phyloP scores from a whole-genome alignment of 139 green algal species.

The Micractinium conductrix region DNA sequence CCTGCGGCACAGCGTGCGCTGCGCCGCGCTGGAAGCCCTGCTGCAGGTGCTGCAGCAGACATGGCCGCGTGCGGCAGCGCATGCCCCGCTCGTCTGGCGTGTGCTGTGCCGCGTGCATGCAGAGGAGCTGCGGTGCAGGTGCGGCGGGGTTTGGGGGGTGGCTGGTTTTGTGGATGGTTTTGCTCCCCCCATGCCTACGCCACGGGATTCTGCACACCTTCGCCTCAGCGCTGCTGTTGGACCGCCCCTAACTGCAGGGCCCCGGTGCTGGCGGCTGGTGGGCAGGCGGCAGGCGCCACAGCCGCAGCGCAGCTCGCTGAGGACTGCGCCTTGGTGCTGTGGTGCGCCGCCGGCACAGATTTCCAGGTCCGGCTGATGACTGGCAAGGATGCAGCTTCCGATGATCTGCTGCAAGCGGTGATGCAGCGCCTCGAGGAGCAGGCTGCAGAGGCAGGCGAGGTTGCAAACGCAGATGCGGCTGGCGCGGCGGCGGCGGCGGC shows the following conservation, averaged over 20 bases:
- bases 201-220: too few species aligned
- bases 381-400: neutral
- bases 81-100: conserved; percentile 7
- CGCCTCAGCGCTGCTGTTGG: neutral
- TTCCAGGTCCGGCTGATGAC: conserved; percentile 18
- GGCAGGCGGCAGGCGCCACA: neutral
- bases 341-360: neutral
- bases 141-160: neutral
- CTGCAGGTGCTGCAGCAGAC: neutral
- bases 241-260: neutral
- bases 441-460: neutral
- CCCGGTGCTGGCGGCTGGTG: neutral
- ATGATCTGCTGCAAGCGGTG: conserved; percentile 21
- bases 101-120: neutral
- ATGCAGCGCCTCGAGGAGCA: conserved; percentile 15
- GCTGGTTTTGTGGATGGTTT: neutral
- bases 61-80: neutral
- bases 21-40: neutral
- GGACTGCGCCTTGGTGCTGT: conserved; percentile 17
- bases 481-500: neutral
- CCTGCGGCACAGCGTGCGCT: neutral
- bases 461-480: too few species aligned
- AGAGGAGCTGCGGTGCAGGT: conserved; percentile 10
- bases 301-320: neutral
- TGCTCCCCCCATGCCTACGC: neutral